Base-by-base conservation (phyloP, 2,329 filamentous ascomycete species). In the Cercospora canescens region DNA sequence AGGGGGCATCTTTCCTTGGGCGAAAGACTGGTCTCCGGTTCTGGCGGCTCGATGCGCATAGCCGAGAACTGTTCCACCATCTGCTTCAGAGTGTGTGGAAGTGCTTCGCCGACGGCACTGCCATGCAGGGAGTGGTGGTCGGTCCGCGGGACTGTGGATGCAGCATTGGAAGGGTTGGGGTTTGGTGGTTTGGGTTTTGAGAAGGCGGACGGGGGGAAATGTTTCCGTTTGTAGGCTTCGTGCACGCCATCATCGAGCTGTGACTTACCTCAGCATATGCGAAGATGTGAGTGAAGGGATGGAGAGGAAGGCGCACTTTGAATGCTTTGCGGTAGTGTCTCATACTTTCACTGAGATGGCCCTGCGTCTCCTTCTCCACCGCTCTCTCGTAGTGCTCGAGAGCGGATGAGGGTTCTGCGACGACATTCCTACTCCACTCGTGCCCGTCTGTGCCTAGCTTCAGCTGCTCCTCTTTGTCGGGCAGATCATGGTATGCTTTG, bases 311-410 rank as follows among this genome's bases (percentile, higher is more conserved):
- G 35, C 84, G 65, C 80, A 94, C 92, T 77, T 90, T 88, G 78
- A 96, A 98, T 0, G 95, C 95, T 78, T 91, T 93, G 55, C 95
- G 88, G 78, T 99, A 99, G 59, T 96, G 85, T 70, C 87, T 88
- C 63, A 99, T 78, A 76, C 94, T 98, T 69, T 98, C 94, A 5
- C 94, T 93, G 59, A 98, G 83, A 69, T 88, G 95, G 0, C 95
- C 95, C 73, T 91, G 87, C 0, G 85, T 87, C 80, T 99, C 95
- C 78, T 89, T 93, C 79, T 96, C 91, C 63, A 97, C 94, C 3
- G 94, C 95, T 76, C 87, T 88, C 77, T 98, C 95, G 74, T 95
- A 98, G 78, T 97, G 92, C 73, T 98, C 95, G 16, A 99, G 80
- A 0, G 95, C 95, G 11, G 94, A 91, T 24, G 83, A 82, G 4